Percentiles rank a stretch among this genome's conserved stretches.
Evolutionary conservation across 257 asterid species (phyloP).

Genomic region (Cynanchum wilfordii): DNA sequence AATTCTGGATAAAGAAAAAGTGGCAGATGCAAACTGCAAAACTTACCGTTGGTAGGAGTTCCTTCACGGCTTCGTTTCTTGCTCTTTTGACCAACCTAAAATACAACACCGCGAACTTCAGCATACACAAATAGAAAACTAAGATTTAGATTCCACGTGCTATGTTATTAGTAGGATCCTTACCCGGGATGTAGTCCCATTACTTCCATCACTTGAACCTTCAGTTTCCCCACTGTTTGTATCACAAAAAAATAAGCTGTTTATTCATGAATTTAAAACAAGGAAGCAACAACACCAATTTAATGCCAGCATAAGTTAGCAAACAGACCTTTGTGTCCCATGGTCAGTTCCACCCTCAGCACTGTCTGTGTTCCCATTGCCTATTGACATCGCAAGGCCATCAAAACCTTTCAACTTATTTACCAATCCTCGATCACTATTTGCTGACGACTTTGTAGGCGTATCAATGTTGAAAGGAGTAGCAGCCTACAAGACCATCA

Average conservation of each 20-base stretch:
- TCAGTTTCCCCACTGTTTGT: conserved; percentile 62
- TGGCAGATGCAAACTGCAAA: conserved; percentile 13
- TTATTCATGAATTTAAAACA: conserved; percentile 11
- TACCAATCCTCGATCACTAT: conserved; percentile 50
- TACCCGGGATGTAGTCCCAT: conserved; percentile 57
- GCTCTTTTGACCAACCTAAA: conserved; percentile 45
- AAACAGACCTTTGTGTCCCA: conserved; percentile 68
- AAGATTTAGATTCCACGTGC: background rate
- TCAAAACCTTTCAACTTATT: conserved; percentile 75
- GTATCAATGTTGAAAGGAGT: conserved; percentile 54
- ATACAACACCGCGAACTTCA: conserved; percentile 11
- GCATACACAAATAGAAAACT: background rate
- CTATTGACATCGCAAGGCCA: conserved; percentile 81
- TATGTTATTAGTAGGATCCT: conserved; percentile 17
- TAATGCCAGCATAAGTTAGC: background rate
- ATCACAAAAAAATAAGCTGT: conserved; percentile 17
- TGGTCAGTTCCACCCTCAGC: conserved; percentile 58
- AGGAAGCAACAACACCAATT: background rate
- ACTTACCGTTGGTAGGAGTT: conserved; percentile 56
- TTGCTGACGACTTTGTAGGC: conserved; percentile 55
- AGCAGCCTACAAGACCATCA: conserved; percentile 50
- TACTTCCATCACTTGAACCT: conserved; percentile 86
- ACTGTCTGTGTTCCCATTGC: conserved; percentile 53
- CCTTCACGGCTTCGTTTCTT: conserved; percentile 70
- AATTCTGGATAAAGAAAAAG: background rate